phyloP scores from a whole-genome alignment of 148 eudicot genomes.

The Heliamphora exappendiculata region DNA sequence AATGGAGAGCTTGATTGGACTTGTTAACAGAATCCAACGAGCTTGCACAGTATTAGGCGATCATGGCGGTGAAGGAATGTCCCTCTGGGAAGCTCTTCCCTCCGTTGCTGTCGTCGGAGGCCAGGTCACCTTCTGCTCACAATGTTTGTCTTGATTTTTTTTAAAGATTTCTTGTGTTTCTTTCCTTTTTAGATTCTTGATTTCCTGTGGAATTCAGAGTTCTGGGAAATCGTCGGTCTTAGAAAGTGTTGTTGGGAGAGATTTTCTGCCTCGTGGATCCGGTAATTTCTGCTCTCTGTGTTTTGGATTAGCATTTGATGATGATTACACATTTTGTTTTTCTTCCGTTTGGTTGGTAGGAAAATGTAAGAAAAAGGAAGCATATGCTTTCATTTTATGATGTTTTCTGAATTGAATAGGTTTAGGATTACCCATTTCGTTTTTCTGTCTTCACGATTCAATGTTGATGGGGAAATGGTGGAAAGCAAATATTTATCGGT shows the following conservation, averaged over 20 bases:
- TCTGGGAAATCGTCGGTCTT: slow-evolving; percentile 97
- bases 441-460: background rate
- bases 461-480: slow-evolving; percentile 1
- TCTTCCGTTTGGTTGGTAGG: background rate
- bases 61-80: slow-evolving; percentile 88
- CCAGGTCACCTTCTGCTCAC: slow-evolving; percentile 38
- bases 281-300: slow-evolving; percentile 28
- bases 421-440: slow-evolving; percentile 1
- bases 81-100: slow-evolving; percentile 97
- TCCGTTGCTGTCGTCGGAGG: slow-evolving; percentile 93
- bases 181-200: background rate
- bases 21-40: slow-evolving; percentile 73
- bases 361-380: slow-evolving; percentile 5
- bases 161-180: background rate
- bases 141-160: background rate
- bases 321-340: background rate
- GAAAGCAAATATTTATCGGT: background rate
- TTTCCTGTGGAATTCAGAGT: slow-evolving; percentile 43
- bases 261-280: slow-evolving; percentile 99
- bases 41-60: slow-evolving; percentile 88
- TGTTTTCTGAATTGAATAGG: background rate
- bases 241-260: slow-evolving; percentile 94
- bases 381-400: background rate
- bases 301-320: background rate
- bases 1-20: slow-evolving; percentile 83